Percentiles rank a stretch among this genome's conserved stretches.
Evolutionary conservation across 2,329 filamentous ascomycete genomes (phyloP).

Genomic region (Ascosphaera apis): DNA sequence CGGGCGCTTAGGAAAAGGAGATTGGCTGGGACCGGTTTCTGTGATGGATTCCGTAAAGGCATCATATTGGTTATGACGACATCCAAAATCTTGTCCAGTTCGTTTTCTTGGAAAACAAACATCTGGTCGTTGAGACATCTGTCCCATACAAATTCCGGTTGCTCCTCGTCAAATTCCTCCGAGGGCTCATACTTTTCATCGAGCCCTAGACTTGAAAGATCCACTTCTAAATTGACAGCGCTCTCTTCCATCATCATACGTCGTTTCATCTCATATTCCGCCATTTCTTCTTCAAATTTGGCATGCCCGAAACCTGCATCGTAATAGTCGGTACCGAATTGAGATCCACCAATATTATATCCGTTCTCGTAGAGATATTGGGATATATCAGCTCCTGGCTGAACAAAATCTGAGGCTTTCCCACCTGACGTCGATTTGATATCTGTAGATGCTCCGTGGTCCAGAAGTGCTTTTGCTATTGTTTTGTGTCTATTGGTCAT

Average conservation of each 20-base stretch:
- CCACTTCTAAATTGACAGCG: conserved; percentile 86
- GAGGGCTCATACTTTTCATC: conserved; percentile 66
- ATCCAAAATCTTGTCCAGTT: conserved; percentile 75
- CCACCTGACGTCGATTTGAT: conserved; percentile 84
- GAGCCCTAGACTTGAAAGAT: conserved; percentile 81
- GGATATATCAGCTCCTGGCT: conserved; percentile 87
- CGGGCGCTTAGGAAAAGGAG: conserved; percentile 87
- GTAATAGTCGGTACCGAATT: conserved; percentile 64
- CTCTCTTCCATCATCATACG: conserved; percentile 97
- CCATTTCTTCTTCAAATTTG: conserved; percentile 89
- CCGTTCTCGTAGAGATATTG: conserved; percentile 88
- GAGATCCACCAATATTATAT: conserved; percentile 34
- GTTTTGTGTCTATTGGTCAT: conserved; percentile 97
- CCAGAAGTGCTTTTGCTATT: conserved; percentile 78
- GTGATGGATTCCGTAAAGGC: conserved; percentile 79
- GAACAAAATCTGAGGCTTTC: conserved; percentile 87
- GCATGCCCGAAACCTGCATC: conserved; percentile 79
- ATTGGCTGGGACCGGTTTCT: conserved; percentile 93
- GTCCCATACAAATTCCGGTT: conserved; percentile 89
- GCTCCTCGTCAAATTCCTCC: conserved; percentile 69
- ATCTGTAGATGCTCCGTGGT: conserved; percentile 86
- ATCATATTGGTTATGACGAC: conserved; percentile 98
- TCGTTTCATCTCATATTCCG: conserved; percentile 82
- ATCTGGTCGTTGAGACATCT: conserved; percentile 92
- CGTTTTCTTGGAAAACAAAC: conserved; percentile 96